These are phyloP conservation scores for Tricladium varicosporioides DNA, from an alignment of 2,329 filamentous ascomycete species.

Conservation along the genomic window DNA sequence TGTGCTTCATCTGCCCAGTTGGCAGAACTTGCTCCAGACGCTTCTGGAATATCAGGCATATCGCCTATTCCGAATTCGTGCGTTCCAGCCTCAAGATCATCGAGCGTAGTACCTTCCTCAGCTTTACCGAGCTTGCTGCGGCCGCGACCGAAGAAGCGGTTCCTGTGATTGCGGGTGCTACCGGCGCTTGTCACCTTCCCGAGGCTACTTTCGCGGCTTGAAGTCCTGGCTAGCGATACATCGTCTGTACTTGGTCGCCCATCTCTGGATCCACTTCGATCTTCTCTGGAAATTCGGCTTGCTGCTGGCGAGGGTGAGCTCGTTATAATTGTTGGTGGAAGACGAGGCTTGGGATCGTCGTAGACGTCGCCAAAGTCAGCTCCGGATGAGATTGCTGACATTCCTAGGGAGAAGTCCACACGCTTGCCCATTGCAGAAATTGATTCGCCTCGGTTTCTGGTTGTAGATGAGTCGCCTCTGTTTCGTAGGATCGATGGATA, in stretches of 20 bases:
- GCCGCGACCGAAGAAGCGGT: constrained; percentile 59
- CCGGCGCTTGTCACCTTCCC: constrained; percentile 33
- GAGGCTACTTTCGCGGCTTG: constrained; percentile 24
- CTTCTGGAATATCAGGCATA: constrained; percentile 45
- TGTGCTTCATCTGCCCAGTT: constrained; percentile 12
- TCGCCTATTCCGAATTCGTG: constrained; percentile 28
- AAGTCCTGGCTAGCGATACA: constrained; percentile 14
- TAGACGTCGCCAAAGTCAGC: constrained; percentile 65
- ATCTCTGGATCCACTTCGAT: not conserved
- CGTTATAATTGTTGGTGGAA: constrained; percentile 40
- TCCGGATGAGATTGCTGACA: constrained; percentile 54
- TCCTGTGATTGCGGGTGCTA: constrained; percentile 48
- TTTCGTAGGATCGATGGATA: constrained; percentile 55
- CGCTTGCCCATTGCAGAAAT: constrained; percentile 57
- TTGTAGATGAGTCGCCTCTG: constrained; percentile 37
- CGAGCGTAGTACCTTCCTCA: constrained; percentile 27
- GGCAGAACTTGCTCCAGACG: constrained; percentile 13
- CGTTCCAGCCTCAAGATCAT: constrained; percentile 32
- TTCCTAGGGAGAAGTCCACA: constrained; percentile 70
- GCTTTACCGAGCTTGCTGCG: constrained; percentile 29
- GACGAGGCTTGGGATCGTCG: constrained; percentile 46
- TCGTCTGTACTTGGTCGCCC: constrained; percentile 19
- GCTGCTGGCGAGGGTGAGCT: constrained; percentile 29
- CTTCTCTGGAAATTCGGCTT: not conserved
- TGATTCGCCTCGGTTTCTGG: constrained; percentile 55